Conservation (phyloP, 257 asterid genomes). For the Solanum tarapatanum region DNA sequence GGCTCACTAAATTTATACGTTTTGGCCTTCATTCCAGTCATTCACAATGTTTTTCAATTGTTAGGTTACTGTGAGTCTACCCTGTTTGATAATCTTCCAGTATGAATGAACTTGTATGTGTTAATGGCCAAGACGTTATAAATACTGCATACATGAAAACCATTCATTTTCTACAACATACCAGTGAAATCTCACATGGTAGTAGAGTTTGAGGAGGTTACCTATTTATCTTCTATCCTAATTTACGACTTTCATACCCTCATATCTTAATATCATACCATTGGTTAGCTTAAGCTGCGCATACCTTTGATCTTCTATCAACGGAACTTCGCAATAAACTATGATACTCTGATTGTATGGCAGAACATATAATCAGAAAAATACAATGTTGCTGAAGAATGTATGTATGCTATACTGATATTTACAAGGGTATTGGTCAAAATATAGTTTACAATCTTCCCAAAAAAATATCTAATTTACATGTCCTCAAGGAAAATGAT, state of each 20-base stretch:
- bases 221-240: neutral
- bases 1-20: neutral
- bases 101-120: neutral
- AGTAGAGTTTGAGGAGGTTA: neutral
- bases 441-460: neutral
- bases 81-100: neutral
- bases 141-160: neutral
- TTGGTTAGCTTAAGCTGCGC: neutral
- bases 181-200: neutral
- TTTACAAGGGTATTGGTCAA: neutral
- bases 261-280: neutral
- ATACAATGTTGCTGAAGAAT: neutral
- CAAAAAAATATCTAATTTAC: neutral
- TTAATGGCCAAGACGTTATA: neutral
- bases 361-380: neutral
- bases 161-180: neutral
- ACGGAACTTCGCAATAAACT: neutral
- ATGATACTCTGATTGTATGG: neutral
- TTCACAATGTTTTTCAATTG: neutral
- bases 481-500: neutral
- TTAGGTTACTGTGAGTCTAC: neutral
- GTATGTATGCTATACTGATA: neutral
- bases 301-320: neutral
- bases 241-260: neutral
- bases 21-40: neutral